Evolutionary conservation across 768 basidiomycete species (phyloP), one percentile per base, ranked within the genome.

Genomic region (Trametes maxima): DNA sequence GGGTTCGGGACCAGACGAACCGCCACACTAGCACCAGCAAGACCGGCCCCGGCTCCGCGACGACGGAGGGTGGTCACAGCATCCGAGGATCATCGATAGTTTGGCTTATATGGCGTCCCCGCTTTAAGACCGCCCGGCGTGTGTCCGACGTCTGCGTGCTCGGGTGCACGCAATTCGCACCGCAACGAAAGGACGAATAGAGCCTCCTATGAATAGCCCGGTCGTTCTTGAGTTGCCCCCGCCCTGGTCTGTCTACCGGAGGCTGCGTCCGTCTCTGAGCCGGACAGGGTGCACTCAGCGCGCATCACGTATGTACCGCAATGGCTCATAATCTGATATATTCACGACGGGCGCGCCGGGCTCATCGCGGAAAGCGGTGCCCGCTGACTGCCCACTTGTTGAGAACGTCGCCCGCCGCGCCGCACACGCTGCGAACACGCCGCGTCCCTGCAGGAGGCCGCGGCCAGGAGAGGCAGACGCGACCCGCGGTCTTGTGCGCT

Each of bases 381-480:
- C 54, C 45, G 54, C 45, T 56, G 54, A 48, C 54, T 19, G 19
- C 54, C 10, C 44, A n/a, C 33, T 13, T 14, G 47, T 22, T 24
- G 10, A 39, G 35, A 21, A 16, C 17, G 25, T 37, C 25, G 55
- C 44, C 40, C 40, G 57, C 21, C n/a, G 19, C n/a, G 17, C 55
- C 28, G 42, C 39, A 40, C 47, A 42, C 12, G 43, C 13, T 11
- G 11, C 5, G 19, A 7, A 17, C 25, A 22, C 14, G 54, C 54
- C 44, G 22, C 33, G 42, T 5, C 19, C 44, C 19, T 45, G 42
- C 54, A 35, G 42, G 4, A 36, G 17, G 22, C 13, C 51, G 14
- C 22, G 1, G 10, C 51, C 21, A 3, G 22, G 19, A 21, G 37
- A 4, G 51, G 51, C n/a, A 52, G 2, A 19, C 2, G 22, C 1